phyloP scores from a whole-genome alignment of 208 protist genomes.

The Crithidia bombi region DNA sequence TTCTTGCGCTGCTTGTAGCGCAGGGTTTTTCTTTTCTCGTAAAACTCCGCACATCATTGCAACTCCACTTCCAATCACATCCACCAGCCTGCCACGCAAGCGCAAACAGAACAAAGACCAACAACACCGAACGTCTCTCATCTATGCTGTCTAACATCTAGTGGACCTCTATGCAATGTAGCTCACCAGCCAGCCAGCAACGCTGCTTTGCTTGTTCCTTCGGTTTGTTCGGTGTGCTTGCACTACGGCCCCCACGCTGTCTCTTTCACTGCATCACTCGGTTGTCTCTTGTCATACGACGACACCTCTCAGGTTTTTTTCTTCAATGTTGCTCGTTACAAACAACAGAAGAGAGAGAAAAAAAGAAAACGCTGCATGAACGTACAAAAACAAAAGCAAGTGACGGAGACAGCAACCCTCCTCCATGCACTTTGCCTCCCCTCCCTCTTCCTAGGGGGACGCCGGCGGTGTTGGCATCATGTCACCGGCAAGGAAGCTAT shows the following conservation, averaged over 20 bases:
- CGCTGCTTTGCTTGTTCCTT: no score
- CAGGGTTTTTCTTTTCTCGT: neutral
- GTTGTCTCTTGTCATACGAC: no score
- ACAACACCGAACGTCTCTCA: neutral
- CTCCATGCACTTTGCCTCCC: neutral
- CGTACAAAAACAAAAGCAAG: neutral
- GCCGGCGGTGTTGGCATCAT: conserved; percentile 69
- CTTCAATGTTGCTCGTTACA: no score
- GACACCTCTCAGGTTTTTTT: no score
- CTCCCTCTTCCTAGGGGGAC: conserved; percentile 6
- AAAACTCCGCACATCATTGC: neutral
- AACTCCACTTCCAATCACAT: no score
- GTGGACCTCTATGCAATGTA: no score
- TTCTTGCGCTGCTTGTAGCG: neutral
- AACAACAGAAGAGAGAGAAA: conserved; percentile 2
- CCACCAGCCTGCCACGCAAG: neutral
- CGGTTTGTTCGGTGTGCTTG: no score
- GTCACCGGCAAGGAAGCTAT: conserved; percentile 80
- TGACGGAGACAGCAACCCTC: neutral
- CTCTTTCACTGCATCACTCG: no score
- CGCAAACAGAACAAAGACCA: neutral
- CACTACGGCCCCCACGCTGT: no score
- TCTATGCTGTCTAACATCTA: no score
- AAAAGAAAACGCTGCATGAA: neutral
- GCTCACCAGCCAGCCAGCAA: no score